Evolutionary conservation across 345 rosid genomes (phyloP).

Genomic region (Eucalyptus urophylla): DNA sequence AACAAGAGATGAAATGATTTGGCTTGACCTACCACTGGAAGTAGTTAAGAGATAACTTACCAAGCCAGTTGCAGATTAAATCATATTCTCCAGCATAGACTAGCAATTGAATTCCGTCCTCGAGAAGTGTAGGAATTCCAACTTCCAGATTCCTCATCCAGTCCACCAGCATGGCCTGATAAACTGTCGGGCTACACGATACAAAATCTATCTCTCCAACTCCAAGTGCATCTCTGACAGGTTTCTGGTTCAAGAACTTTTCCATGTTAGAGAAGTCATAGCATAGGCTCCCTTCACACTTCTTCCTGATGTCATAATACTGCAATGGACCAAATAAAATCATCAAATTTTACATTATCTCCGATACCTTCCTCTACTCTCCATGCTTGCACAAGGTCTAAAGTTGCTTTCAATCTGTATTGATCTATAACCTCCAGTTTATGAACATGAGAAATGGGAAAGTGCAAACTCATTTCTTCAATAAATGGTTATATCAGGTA

Average conservation of each 20-base stretch:
- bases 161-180: slow-evolving; percentile 81
- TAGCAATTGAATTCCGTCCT: slow-evolving; percentile 86
- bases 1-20: background rate
- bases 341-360: background rate
- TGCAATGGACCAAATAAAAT: slow-evolving; percentile 14
- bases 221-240: slow-evolving; percentile 72
- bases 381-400: background rate
- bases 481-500: background rate
- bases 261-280: slow-evolving; percentile 99
- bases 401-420: background rate
- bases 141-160: slow-evolving; percentile 97
- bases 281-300: slow-evolving; percentile 83
- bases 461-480: background rate
- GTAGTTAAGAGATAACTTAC: slow-evolving; percentile 17
- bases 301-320: slow-evolving; percentile 92
- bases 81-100: slow-evolving; percentile 98
- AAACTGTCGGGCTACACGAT: slow-evolving; percentile 79
- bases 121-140: slow-evolving; percentile 86
- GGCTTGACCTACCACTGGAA: background rate
- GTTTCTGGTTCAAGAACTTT: slow-evolving; percentile 56
- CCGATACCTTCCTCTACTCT: background rate
- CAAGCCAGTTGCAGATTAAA: slow-evolving; percentile 99
- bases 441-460: background rate
- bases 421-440: background rate
- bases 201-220: slow-evolving; percentile 82